Evolutionary conservation across 75 land plant genomes (phyloP).

Genomic region (Cupressus sempervirens): DNA sequence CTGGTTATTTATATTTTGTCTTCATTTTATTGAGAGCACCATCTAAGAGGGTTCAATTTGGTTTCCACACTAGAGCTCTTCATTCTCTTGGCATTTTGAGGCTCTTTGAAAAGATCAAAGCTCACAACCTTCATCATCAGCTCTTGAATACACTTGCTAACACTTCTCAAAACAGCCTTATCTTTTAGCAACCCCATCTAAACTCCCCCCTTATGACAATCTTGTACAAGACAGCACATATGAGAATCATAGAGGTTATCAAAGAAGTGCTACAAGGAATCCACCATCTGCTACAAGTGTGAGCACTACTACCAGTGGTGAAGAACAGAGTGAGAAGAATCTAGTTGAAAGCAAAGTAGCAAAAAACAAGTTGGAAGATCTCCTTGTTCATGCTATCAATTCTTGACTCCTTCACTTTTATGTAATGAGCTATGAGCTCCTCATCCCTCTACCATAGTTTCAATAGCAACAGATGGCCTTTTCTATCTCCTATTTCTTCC

Average conservation of each 20-base stretch:
- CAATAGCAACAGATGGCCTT: constrained; percentile 61
- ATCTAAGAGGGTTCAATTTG: constrained; percentile 41
- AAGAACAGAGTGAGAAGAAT: constrained; percentile 39
- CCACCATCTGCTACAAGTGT: constrained; percentile 44
- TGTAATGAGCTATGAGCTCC: constrained; percentile 20
- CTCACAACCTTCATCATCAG: constrained; percentile 67
- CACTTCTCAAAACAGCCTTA: constrained; percentile 24
- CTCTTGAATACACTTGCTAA: constrained; percentile 48
- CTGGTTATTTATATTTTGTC: no score
- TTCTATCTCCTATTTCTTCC: constrained; percentile 54
- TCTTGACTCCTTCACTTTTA: constrained; percentile 28
- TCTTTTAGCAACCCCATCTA: constrained; percentile 36
- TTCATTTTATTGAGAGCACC: constrained; percentile 31
- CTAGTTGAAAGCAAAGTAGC: constrained; percentile 51
- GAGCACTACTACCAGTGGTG: constrained; percentile 22
- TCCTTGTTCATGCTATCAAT: constrained; percentile 28
- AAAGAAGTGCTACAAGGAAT: constrained; percentile 29
- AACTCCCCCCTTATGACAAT: constrained; percentile 31
- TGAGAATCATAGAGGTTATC: constrained; percentile 28
- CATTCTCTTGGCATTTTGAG: constrained; percentile 36
- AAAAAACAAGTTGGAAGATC: constrained; percentile 42
- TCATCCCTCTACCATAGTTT: constrained; percentile 65
- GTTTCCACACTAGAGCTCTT: constrained; percentile 72
- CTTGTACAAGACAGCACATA: constrained; percentile 34
- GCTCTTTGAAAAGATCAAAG: constrained; percentile 51